Evolutionary conservation across 176 grass and related monocot genomes (phyloP).

Genomic region (Musa acuminata): DNA sequence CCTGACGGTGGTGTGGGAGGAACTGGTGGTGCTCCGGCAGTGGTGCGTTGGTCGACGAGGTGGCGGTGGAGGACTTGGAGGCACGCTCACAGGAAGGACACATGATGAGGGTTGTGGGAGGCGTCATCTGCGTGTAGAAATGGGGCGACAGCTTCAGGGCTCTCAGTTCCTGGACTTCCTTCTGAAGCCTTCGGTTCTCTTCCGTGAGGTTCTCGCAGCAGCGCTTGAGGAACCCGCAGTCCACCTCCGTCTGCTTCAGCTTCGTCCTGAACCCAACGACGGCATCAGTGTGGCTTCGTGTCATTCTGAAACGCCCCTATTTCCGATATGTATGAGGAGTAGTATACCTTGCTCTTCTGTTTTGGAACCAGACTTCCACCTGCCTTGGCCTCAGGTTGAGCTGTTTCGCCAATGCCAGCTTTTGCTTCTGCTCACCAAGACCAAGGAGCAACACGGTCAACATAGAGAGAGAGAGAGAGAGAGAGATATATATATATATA

Average conservation of each 20-base stretch:
- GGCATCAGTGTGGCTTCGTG: not conserved
- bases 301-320: not conserved
- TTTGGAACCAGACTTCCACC: conserved; percentile 98
- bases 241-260: conserved; percentile 92
- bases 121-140: conserved; percentile 48
- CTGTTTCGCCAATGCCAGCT: conserved; percentile 69
- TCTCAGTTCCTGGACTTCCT: conserved; percentile 80
- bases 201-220: conserved; percentile 72
- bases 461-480: not conserved
- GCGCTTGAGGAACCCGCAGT: conserved; percentile 71
- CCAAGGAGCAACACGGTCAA: not conserved
- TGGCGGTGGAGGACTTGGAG: conserved; percentile 17
- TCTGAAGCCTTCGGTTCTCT: conserved; percentile 67
- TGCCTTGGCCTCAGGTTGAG: conserved; percentile 74
- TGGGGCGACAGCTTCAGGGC: conserved; percentile 54
- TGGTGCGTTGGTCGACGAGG: not conserved
- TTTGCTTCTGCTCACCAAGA: conserved; percentile 48
- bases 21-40: not conserved
- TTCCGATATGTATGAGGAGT: not conserved
- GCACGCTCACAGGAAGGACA: conserved; percentile 77
- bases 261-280: conserved; percentile 38
- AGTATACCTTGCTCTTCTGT: conserved; percentile 68
- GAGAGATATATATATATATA: too few relatives aligned
- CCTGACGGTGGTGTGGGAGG: too few relatives aligned
- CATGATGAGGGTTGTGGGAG: conserved; percentile 81